Evolutionary conservation across 1,284 basidiomycete genomes (phyloP), one percentile per base, ranked within the genome.

Genomic region (Sanghuangporus baumii): DNA sequence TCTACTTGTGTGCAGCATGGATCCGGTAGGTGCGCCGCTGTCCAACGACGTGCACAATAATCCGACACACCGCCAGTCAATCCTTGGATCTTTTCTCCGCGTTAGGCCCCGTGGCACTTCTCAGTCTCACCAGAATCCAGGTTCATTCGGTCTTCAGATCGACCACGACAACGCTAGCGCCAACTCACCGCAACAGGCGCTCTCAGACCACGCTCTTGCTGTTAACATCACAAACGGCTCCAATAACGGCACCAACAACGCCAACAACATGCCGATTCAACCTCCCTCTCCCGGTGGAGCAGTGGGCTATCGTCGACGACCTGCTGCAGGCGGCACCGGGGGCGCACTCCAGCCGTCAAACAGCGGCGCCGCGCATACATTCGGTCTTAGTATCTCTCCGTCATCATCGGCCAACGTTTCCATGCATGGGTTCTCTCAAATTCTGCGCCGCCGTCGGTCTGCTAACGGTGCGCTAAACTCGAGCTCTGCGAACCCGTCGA

Each of bases 21-120:
- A 65, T 47, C 56, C 60, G 57, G 55, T 57, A 48, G 56, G 46
- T 47, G 60, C 55, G 18, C 38, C 60, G 38, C 34, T 54, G 41
- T 26, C 56, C 36, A 64, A 54, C 63, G 59, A 60, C 59, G 59
- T 55, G 41, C 63, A 56, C 16, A 55, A 47, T 9, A 57, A 60
- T 16, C 12, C 16, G 20, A 58, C 57, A 14, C 73, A 74, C 37
- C 70, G 74, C 37, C 74, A 75, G 66, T 75, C 75, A 47, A 76
- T 77, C 58, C 68, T 77, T 43, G 74, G 74, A 55, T 74, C 72
- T 57, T 75, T 77, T 65, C 70, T 77, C 52, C 74, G 76, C 52
- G 71, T 72, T 20, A 69, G 76, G 65, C 76, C 75, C 52, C 73
- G 75, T 64, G 75, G 75, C 69, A 69, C 71, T 40, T 77, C 75